Percentiles rank a stretch among this genome's conserved stretches.
phyloP scores from a whole-genome alignment of 2,329 filamentous ascomycete species.

The Tolypocladium tropicale region DNA sequence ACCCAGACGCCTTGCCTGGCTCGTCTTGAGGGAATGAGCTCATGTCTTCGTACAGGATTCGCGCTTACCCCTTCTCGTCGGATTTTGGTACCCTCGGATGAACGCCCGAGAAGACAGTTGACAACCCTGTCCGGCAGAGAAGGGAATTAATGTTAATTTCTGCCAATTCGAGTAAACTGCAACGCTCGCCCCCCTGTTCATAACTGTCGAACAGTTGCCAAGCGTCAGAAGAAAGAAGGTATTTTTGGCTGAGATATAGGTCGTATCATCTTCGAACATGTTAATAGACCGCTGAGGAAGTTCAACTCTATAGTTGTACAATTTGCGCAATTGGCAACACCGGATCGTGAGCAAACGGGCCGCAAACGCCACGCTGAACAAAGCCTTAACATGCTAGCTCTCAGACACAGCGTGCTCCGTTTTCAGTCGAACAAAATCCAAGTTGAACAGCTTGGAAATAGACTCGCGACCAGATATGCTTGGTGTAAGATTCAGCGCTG shows the following conservation, averaged over 20 bases:
- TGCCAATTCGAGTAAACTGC: neutral
- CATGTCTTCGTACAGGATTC: neutral
- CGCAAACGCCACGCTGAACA: neutral
- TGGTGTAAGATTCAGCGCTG: neutral
- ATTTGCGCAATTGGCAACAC: neutral
- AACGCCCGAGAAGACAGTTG: neutral
- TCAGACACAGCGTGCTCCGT: neutral
- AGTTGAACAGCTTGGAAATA: neutral
- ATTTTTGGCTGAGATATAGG: neutral
- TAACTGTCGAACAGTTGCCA: neutral
- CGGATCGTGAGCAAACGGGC: neutral
- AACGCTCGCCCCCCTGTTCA: neutral
- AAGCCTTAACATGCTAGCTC: neutral
- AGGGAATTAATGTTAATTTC: neutral
- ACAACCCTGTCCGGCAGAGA: neutral
- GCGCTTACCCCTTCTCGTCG: neutral
- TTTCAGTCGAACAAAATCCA: neutral
- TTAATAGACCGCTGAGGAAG: neutral
- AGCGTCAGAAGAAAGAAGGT: neutral
- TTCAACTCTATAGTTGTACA: neutral
- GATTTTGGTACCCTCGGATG: neutral
- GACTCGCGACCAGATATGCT: neutral
- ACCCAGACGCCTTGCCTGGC: neutral
- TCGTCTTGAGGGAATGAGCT: neutral
- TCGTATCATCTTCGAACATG: neutral